These are phyloP conservation scores for Penicillium sp. DNA, from an alignment of 2,329 filamentous ascomycete genomes.

Conservation along the genomic window DNA sequence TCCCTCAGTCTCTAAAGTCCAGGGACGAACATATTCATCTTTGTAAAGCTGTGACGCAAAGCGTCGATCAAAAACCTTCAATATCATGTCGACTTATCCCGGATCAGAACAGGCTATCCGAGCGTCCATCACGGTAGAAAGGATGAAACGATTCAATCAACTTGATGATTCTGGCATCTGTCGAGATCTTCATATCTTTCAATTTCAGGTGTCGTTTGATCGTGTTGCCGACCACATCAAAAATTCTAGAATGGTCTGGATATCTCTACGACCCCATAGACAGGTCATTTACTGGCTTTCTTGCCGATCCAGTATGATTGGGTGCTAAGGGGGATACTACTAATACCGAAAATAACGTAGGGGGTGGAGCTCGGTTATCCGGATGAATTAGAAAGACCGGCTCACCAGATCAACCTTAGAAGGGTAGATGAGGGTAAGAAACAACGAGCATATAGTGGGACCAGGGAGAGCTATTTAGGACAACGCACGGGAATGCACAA, in stretches of 20 bases:
- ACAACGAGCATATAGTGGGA: no score
- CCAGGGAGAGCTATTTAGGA: no score
- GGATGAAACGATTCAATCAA: constrained; percentile 20
- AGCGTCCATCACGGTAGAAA: constrained; percentile 19
- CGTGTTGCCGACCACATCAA: constrained; percentile 3
- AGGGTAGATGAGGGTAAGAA: no score
- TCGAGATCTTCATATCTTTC: background rate
- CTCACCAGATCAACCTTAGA: no score
- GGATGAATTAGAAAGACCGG: no score
- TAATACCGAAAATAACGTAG: no score
- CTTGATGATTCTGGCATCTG: constrained; percentile 9
- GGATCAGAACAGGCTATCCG: constrained; percentile 1
- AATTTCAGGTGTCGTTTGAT: constrained; percentile 2
- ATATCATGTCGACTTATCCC: constrained; percentile 10
- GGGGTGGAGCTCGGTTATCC: no score
- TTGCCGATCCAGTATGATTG: no score
- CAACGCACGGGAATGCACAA: no score
- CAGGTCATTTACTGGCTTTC: no score
- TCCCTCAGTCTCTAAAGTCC: constrained; percentile 14
- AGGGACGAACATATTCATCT: constrained; percentile 9
- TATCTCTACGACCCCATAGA: background rate
- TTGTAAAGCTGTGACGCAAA: constrained; percentile 16
- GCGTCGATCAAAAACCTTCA: constrained; percentile 24
- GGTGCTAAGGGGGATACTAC: no score
- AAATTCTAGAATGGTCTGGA: constrained; percentile 7